Percentiles rank a stretch among this genome's conserved stretches.
Evolutionary conservation across 2,329 filamentous ascomycete genomes (phyloP).

Genomic region (Neofusicoccum sp.): DNA sequence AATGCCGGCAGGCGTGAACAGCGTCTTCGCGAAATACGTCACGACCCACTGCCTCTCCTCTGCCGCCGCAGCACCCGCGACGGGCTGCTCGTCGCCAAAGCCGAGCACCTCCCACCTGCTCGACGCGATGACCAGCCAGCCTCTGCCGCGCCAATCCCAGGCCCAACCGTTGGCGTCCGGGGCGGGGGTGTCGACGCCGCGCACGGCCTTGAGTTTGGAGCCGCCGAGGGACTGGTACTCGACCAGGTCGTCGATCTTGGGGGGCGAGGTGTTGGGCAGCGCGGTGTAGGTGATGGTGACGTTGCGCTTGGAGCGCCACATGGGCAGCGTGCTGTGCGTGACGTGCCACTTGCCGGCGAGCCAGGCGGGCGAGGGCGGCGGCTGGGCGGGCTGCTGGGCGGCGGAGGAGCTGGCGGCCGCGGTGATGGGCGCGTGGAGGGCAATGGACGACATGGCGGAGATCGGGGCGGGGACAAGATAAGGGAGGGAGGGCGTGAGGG

Average conservation of each 20-base stretch:
- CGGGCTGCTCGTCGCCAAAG: constrained; percentile 63
- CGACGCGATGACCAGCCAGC: constrained; percentile 70
- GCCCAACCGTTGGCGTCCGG: constrained; percentile 50
- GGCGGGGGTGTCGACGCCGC: constrained; percentile 25
- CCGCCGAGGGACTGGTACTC: constrained; percentile 70
- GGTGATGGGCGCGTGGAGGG: constrained; percentile 22
- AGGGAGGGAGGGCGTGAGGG: background rate
- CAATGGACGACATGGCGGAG: background rate
- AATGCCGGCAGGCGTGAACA: constrained; percentile 81
- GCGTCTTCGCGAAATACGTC: constrained; percentile 80
- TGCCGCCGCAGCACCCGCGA: too few species aligned
- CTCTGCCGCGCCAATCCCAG: constrained; percentile 73
- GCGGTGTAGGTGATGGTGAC: constrained; percentile 75
- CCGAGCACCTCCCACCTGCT: constrained; percentile 83
- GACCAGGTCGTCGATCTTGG: constrained; percentile 69
- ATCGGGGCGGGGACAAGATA: background rate
- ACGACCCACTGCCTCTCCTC: constrained; percentile 65
- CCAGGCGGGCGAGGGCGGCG: constrained; percentile 40
- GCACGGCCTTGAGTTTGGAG: constrained; percentile 47
- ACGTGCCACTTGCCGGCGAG: constrained; percentile 40
- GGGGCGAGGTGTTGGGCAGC: constrained; percentile 41
- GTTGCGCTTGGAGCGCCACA: constrained; percentile 81
- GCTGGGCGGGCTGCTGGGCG: background rate
- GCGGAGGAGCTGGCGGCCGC: background rate
- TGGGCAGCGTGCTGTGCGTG: constrained; percentile 49